Conservation (phyloP, 2,329 filamentous ascomycete species). For the Tothia fuscella region DNA sequence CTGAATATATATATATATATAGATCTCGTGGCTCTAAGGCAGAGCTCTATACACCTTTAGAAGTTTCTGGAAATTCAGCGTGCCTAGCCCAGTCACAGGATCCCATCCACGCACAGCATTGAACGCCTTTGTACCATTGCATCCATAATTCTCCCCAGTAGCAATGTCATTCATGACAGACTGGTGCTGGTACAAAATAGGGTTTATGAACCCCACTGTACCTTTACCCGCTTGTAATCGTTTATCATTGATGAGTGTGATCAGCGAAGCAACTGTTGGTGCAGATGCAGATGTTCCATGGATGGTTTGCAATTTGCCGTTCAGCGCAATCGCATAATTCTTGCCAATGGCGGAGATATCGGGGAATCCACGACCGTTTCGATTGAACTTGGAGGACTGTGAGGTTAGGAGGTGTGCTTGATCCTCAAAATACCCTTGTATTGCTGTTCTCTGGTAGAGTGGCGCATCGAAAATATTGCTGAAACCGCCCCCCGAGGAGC, state of each 20-base stretch:
- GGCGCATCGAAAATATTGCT: background rate
- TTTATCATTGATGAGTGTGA: conserved; percentile 3
- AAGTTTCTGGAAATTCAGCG: background rate
- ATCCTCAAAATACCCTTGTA: background rate
- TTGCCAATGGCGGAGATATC: background rate
- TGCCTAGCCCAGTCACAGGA: conserved; percentile 4
- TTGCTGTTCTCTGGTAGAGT: background rate
- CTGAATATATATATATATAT: too few species aligned
- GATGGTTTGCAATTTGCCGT: background rate
- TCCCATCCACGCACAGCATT: background rate
- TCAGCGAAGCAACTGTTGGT: background rate
- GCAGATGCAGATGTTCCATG: background rate
- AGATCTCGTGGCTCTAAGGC: too few species aligned
- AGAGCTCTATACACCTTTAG: background rate
- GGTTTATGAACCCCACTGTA: conserved; percentile 4
- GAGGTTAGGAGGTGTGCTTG: too few species aligned
- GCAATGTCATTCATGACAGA: conserved; percentile 1
- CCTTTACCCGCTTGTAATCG: background rate
- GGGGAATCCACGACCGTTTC: background rate
- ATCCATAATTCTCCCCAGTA: background rate
- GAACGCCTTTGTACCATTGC: background rate
- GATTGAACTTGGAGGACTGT: background rate
- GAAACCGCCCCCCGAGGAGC: conserved; percentile 1
- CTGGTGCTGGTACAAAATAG: conserved; percentile 1
- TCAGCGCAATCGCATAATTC: background rate